Conservation (phyloP, 2,329 filamentous ascomycete species). For the Allantophomopsis cytisporea region DNA sequence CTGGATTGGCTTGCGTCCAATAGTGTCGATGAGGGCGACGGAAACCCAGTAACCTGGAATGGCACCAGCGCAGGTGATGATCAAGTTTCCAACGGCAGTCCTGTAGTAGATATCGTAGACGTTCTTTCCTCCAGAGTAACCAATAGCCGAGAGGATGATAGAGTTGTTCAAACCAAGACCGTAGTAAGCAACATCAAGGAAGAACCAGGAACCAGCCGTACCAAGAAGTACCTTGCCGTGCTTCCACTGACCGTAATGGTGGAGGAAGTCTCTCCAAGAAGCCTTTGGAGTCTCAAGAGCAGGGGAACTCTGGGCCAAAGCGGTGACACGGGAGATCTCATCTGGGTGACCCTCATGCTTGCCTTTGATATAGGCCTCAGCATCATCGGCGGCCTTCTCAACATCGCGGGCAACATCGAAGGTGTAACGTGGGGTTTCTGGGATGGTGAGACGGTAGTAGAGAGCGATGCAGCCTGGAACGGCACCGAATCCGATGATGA, state of each 20-base stretch:
- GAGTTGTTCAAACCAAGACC: slow-evolving; percentile 61
- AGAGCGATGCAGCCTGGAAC: slow-evolving; percentile 70
- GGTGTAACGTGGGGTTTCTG: slow-evolving; percentile 79
- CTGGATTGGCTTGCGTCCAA: slow-evolving; percentile 67
- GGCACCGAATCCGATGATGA: slow-evolving; percentile 68
- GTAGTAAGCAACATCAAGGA: slow-evolving; percentile 51
- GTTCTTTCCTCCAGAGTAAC: slow-evolving; percentile 47
- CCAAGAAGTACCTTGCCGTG: slow-evolving; percentile 61
- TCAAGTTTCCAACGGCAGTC: slow-evolving; percentile 62
- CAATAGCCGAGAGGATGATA: slow-evolving; percentile 57
- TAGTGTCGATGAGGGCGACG: slow-evolving; percentile 55
- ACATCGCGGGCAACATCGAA: slow-evolving; percentile 69
- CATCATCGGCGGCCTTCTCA: slow-evolving; percentile 59
- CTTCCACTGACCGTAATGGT: slow-evolving; percentile 57
- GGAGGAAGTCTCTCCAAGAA: slow-evolving; percentile 56
- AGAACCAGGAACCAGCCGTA: slow-evolving; percentile 78
- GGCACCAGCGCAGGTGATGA: slow-evolving; percentile 63
- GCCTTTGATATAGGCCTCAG: slow-evolving; percentile 60
- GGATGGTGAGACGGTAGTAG: slow-evolving; percentile 75
- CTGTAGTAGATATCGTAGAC: slow-evolving; percentile 60
- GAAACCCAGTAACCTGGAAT: slow-evolving; percentile 72
- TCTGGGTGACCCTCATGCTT: slow-evolving; percentile 49
- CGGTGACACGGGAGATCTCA: slow-evolving; percentile 47
- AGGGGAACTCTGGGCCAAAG: slow-evolving; percentile 36
- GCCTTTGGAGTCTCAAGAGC: slow-evolving; percentile 55